A percentile compares a stretch with the other conserved stretches of the same genome.
phyloP scores from a whole-genome alignment of 768 basidiomycete species.

The Rhizopogon vinicolor region DNA sequence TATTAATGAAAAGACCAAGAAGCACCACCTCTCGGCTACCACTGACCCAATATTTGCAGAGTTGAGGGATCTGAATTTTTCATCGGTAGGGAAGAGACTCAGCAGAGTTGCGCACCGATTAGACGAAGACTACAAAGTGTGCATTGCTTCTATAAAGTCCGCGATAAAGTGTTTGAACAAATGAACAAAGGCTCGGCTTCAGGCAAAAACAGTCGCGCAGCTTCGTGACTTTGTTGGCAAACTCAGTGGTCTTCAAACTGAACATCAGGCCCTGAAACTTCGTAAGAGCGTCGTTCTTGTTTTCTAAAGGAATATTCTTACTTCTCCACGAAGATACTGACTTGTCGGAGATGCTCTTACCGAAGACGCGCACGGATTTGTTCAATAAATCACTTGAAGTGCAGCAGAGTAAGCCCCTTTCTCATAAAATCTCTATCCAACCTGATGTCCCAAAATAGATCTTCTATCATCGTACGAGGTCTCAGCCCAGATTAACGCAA shows the following conservation, averaged over 20 bases:
- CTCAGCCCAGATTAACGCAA: slow-evolving; percentile 70
- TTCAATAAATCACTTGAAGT: slow-evolving; percentile 94
- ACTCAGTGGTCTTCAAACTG: slow-evolving; percentile 85
- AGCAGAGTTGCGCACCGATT: slow-evolving; percentile 79
- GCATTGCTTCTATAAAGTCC: slow-evolving; percentile 2
- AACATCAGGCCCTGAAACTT: slow-evolving; percentile 83
- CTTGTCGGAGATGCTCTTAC: slow-evolving; percentile 86
- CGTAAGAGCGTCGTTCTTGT: slow-evolving; percentile 49
- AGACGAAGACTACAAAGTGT: slow-evolving; percentile 89
- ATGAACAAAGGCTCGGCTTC: slow-evolving; percentile 59
- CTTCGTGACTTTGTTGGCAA: slow-evolving; percentile 94
- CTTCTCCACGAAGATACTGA: slow-evolving; percentile 67
- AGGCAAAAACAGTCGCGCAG: slow-evolving; percentile 88
- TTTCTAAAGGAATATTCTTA: slow-evolving; percentile 2
- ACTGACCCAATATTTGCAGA: slow-evolving; percentile 82
- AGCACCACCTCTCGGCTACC: slow-evolving; percentile 73
- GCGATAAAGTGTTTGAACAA: slow-evolving; percentile 2
- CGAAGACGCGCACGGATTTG: slow-evolving; percentile 76
- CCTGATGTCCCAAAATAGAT: slow-evolving; percentile 42
- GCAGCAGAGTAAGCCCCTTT: slow-evolving; percentile 73
- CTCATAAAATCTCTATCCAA: slow-evolving; percentile 7
- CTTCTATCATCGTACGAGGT: slow-evolving; percentile 92
- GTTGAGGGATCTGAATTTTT: slow-evolving; percentile 89
- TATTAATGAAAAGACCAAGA: slow-evolving; percentile 81
- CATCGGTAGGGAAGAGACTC: slow-evolving; percentile 76